Evolutionary conservation across 805 yeast genomes (phyloP).

Genomic region (Suhomyces prunicola): DNA sequence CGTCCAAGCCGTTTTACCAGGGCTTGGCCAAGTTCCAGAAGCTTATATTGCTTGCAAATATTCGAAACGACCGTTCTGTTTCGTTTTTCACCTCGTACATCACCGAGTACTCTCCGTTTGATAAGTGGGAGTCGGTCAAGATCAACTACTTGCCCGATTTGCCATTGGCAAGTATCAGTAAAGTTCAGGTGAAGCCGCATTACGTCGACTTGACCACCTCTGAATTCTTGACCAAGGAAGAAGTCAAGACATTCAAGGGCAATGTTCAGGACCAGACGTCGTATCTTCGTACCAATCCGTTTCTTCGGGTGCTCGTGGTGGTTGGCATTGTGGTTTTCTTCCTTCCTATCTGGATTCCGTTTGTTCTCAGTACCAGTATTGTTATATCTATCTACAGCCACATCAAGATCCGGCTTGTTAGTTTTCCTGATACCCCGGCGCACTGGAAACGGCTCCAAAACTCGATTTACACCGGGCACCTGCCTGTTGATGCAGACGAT

Average conservation of each 20-base stretch:
- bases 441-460: conserved; percentile 35
- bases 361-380: conserved; percentile 36
- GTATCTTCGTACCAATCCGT: conserved; percentile 26
- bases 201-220: conserved; percentile 50
- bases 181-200: conserved; percentile 39
- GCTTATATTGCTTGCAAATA: conserved; percentile 66
- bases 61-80: conserved; percentile 80
- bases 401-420: conserved; percentile 30
- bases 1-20: conserved; percentile 44
- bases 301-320: conserved; percentile 22
- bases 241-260: conserved; percentile 11
- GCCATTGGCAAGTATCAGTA: conserved; percentile 40
- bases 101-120: conserved; percentile 71
- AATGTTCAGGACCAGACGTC: conserved; percentile 40
- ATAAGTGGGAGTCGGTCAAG: conserved; percentile 46
- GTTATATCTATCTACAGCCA: conserved; percentile 39
- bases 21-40: conserved; percentile 59
- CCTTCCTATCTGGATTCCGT: conserved; percentile 52
- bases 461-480: conserved; percentile 27
- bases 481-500: conserved; percentile 28
- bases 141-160: conserved; percentile 47
- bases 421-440: conserved; percentile 18
- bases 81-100: conserved; percentile 83
- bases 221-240: conserved; percentile 9
- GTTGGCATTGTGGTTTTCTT: conserved; percentile 24